Percentiles rank a stretch among this genome's conserved stretches.
phyloP scores from a whole-genome alignment of 495 filamentous ascomycete genomes.

The Penicillium lividum region DNA sequence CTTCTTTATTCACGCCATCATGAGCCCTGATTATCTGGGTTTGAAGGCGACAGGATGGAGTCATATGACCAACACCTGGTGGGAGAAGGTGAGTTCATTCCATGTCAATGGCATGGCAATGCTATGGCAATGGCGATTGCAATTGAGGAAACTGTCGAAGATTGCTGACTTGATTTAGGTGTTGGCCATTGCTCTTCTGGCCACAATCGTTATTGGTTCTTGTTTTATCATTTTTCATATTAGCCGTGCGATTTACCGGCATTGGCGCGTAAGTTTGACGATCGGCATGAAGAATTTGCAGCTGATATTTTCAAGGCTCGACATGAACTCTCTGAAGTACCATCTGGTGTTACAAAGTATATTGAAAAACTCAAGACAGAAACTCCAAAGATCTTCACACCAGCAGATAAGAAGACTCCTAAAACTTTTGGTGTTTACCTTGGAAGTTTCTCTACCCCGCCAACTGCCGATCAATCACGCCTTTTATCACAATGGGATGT shows the following conservation, averaged over 20 bases:
- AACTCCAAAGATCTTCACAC: neutral
- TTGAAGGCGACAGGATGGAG: constrained; percentile 4
- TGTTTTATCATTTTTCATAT: neutral
- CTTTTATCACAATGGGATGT: constrained; percentile 6
- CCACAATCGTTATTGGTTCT: constrained; percentile 2
- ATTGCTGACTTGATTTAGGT: neutral
- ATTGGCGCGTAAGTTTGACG: constrained; percentile 7
- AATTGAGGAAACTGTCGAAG: too few species aligned
- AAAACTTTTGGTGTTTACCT: constrained; percentile 7
- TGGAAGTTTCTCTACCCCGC: constrained; percentile 4
- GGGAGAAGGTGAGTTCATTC: constrained; percentile 1
- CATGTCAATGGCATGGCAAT: neutral
- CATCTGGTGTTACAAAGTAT: neutral
- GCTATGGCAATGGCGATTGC: too few species aligned
- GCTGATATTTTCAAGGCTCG: neutral
- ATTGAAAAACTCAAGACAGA: constrained; percentile 1
- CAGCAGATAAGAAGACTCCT: neutral
- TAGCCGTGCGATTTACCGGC: neutral
- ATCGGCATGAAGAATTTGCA: neutral
- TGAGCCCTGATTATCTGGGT: constrained; percentile 2
- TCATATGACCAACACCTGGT: constrained; percentile 7
- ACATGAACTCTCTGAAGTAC: constrained; percentile 5
- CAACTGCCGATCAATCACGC: neutral
- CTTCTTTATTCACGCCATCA: constrained; percentile 1
- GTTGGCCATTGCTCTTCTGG: neutral